phyloP scores from a whole-genome alignment of 768 basidiomycete species.

The Dacryopinax spathularia region DNA sequence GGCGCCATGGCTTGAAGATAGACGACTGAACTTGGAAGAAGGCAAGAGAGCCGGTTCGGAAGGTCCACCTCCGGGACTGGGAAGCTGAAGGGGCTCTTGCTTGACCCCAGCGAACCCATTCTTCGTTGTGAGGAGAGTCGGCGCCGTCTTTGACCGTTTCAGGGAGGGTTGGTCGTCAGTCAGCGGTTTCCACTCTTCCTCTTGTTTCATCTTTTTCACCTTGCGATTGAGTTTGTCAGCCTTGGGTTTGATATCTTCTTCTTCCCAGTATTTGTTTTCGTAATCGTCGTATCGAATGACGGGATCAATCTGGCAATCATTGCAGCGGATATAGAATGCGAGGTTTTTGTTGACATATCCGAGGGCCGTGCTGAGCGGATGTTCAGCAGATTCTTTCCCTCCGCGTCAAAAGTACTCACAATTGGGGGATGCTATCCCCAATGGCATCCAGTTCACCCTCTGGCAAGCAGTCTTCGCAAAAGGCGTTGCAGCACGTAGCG shows the following conservation, averaged over 20 bases:
- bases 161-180: neutral
- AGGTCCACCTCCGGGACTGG: neutral
- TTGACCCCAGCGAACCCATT: neutral
- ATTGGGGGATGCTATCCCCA: conserved; percentile 44
- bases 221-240: neutral
- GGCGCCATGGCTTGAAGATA: neutral
- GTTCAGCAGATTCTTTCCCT: no score
- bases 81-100: neutral
- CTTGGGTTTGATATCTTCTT: neutral
- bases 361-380: neutral
- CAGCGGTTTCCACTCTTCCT: neutral
- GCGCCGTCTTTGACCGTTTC: neutral
- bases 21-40: neutral
- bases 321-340: neutral
- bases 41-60: neutral
- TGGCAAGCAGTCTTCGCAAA: conserved; percentile 49
- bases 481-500: conserved; percentile 43
- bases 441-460: conserved; percentile 36
- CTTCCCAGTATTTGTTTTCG: neutral
- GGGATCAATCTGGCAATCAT: neutral
- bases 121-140: neutral
- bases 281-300: neutral
- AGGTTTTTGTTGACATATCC: neutral
- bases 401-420: no score
- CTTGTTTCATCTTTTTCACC: neutral